These are phyloP conservation scores for Sequoiadendron giganteum DNA, from an alignment of 75 land plant species.

Conservation along the genomic window DNA sequence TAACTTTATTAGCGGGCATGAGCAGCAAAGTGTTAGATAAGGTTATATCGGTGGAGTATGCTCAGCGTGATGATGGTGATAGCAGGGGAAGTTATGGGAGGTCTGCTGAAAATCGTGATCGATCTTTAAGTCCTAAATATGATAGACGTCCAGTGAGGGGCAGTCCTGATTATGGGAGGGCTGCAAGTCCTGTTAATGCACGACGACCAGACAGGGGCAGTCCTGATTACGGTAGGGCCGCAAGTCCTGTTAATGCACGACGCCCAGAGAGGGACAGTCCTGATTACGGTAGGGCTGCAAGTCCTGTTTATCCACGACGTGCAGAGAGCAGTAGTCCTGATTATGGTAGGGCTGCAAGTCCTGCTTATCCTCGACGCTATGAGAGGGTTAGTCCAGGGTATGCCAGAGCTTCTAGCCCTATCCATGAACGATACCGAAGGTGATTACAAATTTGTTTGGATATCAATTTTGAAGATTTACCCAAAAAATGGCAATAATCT, in stretches of 20 bases:
- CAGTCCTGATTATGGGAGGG: slow-evolving; percentile 40
- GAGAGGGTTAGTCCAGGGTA: slow-evolving; percentile 4
- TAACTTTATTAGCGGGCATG: background rate
- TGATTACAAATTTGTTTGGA: background rate
- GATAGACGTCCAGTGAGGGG: slow-evolving; percentile 34
- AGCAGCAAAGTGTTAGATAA: slow-evolving; percentile 50
- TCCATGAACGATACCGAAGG: background rate
- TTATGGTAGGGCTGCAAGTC: slow-evolving; percentile 12
- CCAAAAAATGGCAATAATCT: background rate
- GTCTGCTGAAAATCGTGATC: slow-evolving; percentile 21
- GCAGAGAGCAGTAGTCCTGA: slow-evolving; percentile 7
- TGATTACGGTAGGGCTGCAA: slow-evolving; percentile 39
- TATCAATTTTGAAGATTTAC: background rate
- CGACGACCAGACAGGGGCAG: slow-evolving; percentile 14
- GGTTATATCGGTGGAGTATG: slow-evolving; percentile 52
- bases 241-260: slow-evolving; percentile 9
- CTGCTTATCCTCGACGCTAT: slow-evolving; percentile 13
- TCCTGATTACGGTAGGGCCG: slow-evolving; percentile 26
- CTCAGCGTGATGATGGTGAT: slow-evolving; percentile 49
- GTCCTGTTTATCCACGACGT: slow-evolving; percentile 23
- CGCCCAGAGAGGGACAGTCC: slow-evolving; percentile 30
- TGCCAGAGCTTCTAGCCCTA: slow-evolving; percentile 11
- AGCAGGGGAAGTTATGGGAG: slow-evolving; percentile 35
- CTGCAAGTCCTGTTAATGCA: background rate
- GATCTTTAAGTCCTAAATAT: slow-evolving; percentile 10